A percentile compares a stretch with the other conserved stretches of the same genome.
These are phyloP conservation scores for Debaryomyces maramus DNA, from an alignment of 805 yeast species.

Conservation along the genomic window DNA sequence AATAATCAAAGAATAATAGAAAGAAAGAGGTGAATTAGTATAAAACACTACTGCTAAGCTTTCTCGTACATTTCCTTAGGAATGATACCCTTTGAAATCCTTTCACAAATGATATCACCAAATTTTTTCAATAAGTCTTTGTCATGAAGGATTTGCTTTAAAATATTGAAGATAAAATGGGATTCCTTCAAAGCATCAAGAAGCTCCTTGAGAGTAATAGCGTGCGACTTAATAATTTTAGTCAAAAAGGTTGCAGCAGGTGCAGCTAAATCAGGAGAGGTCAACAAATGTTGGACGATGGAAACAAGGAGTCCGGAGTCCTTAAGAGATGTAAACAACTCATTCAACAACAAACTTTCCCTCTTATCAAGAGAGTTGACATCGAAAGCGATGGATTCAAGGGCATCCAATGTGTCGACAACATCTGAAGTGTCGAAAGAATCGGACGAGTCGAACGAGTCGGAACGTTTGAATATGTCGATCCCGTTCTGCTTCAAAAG, in stretches of 20 bases:
- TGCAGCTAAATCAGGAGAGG: constrained; percentile 26
- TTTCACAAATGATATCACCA: constrained; percentile 16
- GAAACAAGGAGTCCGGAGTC: constrained; percentile 28
- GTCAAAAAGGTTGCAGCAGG: constrained; percentile 27
- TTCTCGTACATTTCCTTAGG: constrained; percentile 9
- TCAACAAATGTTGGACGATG: constrained; percentile 23
- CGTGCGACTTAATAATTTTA: constrained; percentile 22
- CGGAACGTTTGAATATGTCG: constrained; percentile 13
- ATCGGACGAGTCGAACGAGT: too few relatives aligned
- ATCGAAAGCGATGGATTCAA: not conserved
- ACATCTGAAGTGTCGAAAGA: not conserved
- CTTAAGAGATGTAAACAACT: constrained; percentile 18
- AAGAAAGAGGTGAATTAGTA: too few relatives aligned
- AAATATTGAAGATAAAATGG: constrained; percentile 15
- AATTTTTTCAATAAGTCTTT: constrained; percentile 18
- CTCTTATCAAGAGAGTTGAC: constrained; percentile 13
- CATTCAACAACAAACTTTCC: constrained; percentile 20
- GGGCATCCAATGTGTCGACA: not conserved
- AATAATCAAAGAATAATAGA: too few relatives aligned
- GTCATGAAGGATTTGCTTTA: constrained; percentile 20
- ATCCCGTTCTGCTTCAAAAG: constrained; percentile 20
- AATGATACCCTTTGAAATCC: constrained; percentile 21
- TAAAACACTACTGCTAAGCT: not conserved
- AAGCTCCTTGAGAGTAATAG: constrained; percentile 21
- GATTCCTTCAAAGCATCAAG: constrained; percentile 21